phyloP scores from a whole-genome alignment of 805 yeast genomes.

The Saccharomyces cerevisiae region DNA sequence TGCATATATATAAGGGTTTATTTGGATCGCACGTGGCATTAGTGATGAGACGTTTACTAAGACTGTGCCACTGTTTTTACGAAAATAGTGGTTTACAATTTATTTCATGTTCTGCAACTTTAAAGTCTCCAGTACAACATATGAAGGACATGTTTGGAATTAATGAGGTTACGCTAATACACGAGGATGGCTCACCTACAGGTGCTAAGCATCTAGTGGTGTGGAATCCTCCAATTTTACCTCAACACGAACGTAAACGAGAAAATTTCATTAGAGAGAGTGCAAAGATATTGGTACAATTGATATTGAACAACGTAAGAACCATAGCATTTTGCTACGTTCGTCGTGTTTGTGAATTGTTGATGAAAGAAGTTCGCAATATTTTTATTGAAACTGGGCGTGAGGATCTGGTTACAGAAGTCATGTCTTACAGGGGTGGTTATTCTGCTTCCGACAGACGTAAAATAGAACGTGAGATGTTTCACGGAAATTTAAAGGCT shows the following conservation, averaged over 20 bases:
- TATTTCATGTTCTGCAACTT: conserved; percentile 91
- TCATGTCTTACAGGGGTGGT: conserved; percentile 94
- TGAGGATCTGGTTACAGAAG: conserved; percentile 45
- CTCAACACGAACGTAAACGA: conserved; percentile 45
- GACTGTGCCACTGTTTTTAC: conserved; percentile 37
- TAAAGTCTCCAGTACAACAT: conserved; percentile 63
- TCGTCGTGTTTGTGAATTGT: conserved; percentile 73
- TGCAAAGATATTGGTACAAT: conserved; percentile 60
- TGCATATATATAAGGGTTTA: conserved; percentile 81
- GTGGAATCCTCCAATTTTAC: conserved; percentile 80
- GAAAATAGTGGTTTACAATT: conserved; percentile 47
- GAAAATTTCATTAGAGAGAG: conserved; percentile 68
- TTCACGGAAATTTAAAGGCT: conserved; percentile 74
- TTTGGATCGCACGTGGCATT: conserved; percentile 91
- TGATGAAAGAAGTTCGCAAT: conserved; percentile 76
- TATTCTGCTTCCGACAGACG: conserved; percentile 82
- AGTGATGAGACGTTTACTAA: conserved; percentile 67
- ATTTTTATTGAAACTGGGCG: conserved; percentile 39
- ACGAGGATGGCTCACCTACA: conserved; percentile 81
- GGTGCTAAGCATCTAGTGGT: conserved; percentile 68
- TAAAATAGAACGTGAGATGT: conserved; percentile 82
- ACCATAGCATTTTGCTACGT: conserved; percentile 88
- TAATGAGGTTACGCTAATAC: conserved; percentile 46
- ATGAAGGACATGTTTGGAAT: conserved; percentile 71
- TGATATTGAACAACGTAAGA: conserved; percentile 57